Evolutionary conservation across 257 asterid genomes (phyloP).

Genomic region (Avicennia marina): DNA sequence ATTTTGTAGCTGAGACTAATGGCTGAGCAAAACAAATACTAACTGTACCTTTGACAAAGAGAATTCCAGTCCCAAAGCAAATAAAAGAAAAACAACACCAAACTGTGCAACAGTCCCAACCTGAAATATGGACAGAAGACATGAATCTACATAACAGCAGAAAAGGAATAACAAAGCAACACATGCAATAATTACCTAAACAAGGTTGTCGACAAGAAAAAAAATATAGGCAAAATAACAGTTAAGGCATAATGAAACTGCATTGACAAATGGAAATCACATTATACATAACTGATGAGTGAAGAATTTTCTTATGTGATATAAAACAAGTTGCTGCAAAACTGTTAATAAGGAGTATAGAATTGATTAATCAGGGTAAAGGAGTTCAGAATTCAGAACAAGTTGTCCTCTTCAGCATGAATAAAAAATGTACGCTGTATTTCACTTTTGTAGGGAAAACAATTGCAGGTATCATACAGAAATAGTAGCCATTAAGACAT

Average conservation of each 20-base stretch:
- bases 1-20: conserved; percentile 3
- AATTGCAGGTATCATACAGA: too few species aligned
- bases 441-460: background rate
- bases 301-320: too few species aligned
- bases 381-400: too few species aligned
- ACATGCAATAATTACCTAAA: background rate
- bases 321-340: too few species aligned
- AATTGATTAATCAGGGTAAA: too few species aligned
- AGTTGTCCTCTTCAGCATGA: background rate
- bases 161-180: background rate
- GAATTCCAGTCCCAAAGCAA: conserved; percentile 94
- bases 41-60: conserved; percentile 72
- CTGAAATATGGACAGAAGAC: conserved; percentile 33
- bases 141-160: background rate
- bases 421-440: background rate
- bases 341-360: too few species aligned
- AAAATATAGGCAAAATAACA: background rate
- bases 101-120: conserved; percentile 97
- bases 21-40: background rate
- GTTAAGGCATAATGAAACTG: background rate
- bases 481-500: too few species aligned
- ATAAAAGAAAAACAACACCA: conserved; percentile 94
- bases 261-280: too few species aligned
- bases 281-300: too few species aligned
- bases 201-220: background rate